Evolutionary conservation across 1,284 basidiomycete genomes (phyloP), one percentile per base, ranked within the genome.

Genomic region (Quambalaria eucalypti): DNA sequence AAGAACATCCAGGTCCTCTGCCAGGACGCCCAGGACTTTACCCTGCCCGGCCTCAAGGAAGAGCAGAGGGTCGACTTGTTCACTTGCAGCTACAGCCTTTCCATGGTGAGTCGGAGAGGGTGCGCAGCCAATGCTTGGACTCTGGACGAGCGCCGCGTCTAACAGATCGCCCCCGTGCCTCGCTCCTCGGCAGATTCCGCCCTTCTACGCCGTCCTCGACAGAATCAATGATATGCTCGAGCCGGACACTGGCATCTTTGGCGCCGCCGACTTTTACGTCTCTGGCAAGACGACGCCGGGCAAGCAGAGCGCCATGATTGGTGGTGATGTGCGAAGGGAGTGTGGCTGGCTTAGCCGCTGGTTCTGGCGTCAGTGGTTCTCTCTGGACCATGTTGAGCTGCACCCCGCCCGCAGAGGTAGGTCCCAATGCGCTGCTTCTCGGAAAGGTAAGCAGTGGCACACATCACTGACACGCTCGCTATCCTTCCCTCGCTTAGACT

Each of bases 201-300:
- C 81, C 52, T 87, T 84, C 76, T 85, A 84, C 71, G 78, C 83
- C 6, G 79, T 85, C 2, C 76, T 87, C 31, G 87, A 88, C 70
- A 80, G 85, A 12, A 81, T 87, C 62, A 84, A 87, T 56, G 80
- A 84, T 51, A 81, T 87, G 28, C 79, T 89, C 25, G 82, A 83
- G 60, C 83, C 85, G 4, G 75, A 82, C 50, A 78, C 80, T 0
- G 87, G 87, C 42, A 71, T 89, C 2, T 77, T 88, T 28, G 82
- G 82, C 38, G 86, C 88, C 9, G 85, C 82, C 28, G 87, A 89
- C 78, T 89, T 89, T 69, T 89, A 88, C 75, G 86, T 86, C 1
- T 84, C 86, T 1, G 83, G 79, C 57, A 82, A 80, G 54, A 80
- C 79, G 66, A 82, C 81, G 3, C 77, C 81, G 19, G 54, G 48